Evolutionary conservation across 352 stramenopile genomes (phyloP).

Genomic region (Phytophthora hybrid): DNA sequence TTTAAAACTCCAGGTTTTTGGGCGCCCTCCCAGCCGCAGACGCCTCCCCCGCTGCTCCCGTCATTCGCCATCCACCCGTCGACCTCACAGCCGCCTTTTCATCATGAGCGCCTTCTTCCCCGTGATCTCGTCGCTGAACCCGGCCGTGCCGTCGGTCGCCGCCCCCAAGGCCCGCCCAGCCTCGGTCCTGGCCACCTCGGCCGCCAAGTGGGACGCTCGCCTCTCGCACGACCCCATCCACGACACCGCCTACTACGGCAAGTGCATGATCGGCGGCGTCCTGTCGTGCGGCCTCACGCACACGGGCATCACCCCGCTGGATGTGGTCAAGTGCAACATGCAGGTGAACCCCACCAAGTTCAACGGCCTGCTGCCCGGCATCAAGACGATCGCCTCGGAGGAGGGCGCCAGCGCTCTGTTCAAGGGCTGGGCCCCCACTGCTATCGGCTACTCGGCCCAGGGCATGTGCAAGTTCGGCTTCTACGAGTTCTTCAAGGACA

Average conservation of each 20-base stretch:
- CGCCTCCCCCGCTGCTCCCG: slow-evolving; percentile 11
- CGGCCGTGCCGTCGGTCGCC: slow-evolving; percentile 51
- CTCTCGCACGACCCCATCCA: slow-evolving; percentile 85
- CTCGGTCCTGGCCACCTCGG: slow-evolving; percentile 79
- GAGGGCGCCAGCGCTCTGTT: slow-evolving; percentile 85
- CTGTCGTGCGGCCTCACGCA: slow-evolving; percentile 94
- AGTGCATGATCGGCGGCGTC: slow-evolving; percentile 95
- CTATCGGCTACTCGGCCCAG: slow-evolving; percentile 93
- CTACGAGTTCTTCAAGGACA: slow-evolving; percentile 97
- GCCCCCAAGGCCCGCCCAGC: slow-evolving; percentile 41
- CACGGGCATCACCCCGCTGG: slow-evolving; percentile 93
- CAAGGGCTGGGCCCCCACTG: slow-evolving; percentile 94
- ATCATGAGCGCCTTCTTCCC: slow-evolving; percentile 84
- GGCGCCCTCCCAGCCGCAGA: slow-evolving; percentile 29
- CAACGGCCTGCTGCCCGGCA: slow-evolving; percentile 73
- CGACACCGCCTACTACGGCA: slow-evolving; percentile 93
- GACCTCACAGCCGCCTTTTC: slow-evolving; percentile 35
- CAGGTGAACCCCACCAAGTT: slow-evolving; percentile 93
- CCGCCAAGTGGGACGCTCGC: slow-evolving; percentile 83
- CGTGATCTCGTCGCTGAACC: slow-evolving; percentile 77
- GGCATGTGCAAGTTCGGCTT: slow-evolving; percentile 95
- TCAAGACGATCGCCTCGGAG: slow-evolving; percentile 90
- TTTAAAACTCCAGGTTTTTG: slow-evolving; percentile 43
- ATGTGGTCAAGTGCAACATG: slow-evolving; percentile 97
- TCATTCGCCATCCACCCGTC: slow-evolving; percentile 80